Percentiles rank a stretch among this genome's conserved stretches.
phyloP scores from a whole-genome alignment of 2,329 filamentous ascomycete species.

The Fusarium sp. region DNA sequence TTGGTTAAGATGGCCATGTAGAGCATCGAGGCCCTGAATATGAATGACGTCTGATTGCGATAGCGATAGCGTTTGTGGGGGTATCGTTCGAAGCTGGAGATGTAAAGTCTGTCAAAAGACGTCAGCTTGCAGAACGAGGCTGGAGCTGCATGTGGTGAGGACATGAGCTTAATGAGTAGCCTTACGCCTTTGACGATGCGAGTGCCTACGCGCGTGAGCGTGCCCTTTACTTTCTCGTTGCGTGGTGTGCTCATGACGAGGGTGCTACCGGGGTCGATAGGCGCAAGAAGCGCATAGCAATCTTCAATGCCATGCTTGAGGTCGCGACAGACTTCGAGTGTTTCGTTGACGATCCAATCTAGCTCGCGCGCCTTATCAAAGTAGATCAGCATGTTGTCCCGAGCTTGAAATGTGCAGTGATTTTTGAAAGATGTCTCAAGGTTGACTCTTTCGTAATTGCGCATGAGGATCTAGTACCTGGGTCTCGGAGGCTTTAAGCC shows the following conservation, averaged over 20 bases:
- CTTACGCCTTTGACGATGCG: constrained; percentile 89
- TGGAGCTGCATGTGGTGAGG: constrained; percentile 3
- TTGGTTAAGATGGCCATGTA: constrained; percentile 83
- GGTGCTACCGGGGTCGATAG: constrained; percentile 86
- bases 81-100: constrained; percentile 79
- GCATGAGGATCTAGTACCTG: constrained; percentile 58
- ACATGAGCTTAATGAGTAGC: constrained; percentile 37
- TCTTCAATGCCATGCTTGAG: constrained; percentile 81
- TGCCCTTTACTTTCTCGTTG: constrained; percentile 92
- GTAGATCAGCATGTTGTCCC: constrained; percentile 48
- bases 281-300: constrained; percentile 87
- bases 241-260: constrained; percentile 89
- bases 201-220: constrained; percentile 90
- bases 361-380: constrained; percentile 63
- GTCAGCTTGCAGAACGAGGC: constrained; percentile 22
- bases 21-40: constrained; percentile 77
- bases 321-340: constrained; percentile 62
- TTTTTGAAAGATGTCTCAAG: background rate
- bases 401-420: background rate
- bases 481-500: constrained; percentile 62
- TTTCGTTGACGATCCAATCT: constrained; percentile 66
- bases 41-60: constrained; percentile 64
- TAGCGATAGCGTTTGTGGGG: constrained; percentile 63
- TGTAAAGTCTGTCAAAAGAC: constrained; percentile 72
- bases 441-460: constrained; percentile 1